Conservation (phyloP, 2,329 filamentous ascomycete species). For the Rhexocercosporidium sp. region DNA sequence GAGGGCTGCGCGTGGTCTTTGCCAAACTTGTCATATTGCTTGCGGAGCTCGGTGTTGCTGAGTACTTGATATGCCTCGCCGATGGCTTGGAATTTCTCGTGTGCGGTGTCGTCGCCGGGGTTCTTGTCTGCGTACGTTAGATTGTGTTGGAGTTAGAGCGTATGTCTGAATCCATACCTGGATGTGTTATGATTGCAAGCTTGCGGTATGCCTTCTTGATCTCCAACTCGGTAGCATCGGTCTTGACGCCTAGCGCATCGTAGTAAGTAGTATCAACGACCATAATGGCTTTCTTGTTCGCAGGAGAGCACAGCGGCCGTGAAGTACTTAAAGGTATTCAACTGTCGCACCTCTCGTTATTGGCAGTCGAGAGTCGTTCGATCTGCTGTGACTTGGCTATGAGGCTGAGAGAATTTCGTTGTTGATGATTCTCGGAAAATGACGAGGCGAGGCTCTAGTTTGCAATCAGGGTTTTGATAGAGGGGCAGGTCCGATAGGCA, state of each 20-base stretch:
- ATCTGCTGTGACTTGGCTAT: slow-evolving; percentile 5
- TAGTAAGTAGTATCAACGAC: slow-evolving; percentile 44
- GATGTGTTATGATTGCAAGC: slow-evolving; percentile 88
- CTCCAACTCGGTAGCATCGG: slow-evolving; percentile 85
- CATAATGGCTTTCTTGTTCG: slow-evolving; percentile 30
- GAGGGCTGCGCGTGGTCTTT: slow-evolving; percentile 92
- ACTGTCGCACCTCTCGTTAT: background rate
- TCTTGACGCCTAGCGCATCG: slow-evolving; percentile 82
- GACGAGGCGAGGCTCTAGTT: slow-evolving; percentile 24
- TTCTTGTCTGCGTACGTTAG: slow-evolving; percentile 77
- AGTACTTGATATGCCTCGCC: slow-evolving; percentile 80
- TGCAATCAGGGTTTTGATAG: slow-evolving; percentile 11
- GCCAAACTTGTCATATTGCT: slow-evolving; percentile 94
- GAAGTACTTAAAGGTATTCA: background rate
- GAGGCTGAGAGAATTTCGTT: slow-evolving; percentile 23
- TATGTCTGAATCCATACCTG: slow-evolving; percentile 36
- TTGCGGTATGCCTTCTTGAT: slow-evolving; percentile 98
- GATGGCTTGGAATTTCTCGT: slow-evolving; percentile 92
- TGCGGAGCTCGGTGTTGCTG: slow-evolving; percentile 83
- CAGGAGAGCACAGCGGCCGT: background rate
- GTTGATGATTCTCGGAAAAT: slow-evolving; percentile 23
- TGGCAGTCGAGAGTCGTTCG: slow-evolving; percentile 2
- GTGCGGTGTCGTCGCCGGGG: slow-evolving; percentile 90
- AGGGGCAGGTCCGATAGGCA: slow-evolving; percentile 13
- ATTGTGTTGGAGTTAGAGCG: background rate